Conservation (phyloP, 108 stramenopile species). For the Epithemia pelagica region DNA sequence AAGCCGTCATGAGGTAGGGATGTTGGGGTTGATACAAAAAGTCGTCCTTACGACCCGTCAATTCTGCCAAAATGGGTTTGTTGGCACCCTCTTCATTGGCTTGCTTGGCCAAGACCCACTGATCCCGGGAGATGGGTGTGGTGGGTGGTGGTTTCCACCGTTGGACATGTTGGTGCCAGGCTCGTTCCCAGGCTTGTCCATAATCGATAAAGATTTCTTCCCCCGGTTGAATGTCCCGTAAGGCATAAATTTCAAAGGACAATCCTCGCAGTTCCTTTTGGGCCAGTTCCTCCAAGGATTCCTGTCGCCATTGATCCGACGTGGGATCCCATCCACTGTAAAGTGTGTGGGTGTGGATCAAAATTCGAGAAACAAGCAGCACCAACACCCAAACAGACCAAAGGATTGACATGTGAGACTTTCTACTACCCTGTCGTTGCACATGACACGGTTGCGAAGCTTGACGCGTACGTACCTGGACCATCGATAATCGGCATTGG, state of each 20-base stretch:
- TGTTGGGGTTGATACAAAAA: neutral
- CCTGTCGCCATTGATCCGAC: conserved; percentile 40
- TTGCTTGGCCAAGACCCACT: conserved; percentile 2
- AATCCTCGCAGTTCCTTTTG: conserved; percentile 40
- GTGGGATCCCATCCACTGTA: conserved; percentile 33
- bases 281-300: conserved; percentile 36
- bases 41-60: neutral
- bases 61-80: conserved; percentile 1
- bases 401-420: too few species aligned
- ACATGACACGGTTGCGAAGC: too few species aligned
- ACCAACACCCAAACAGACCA: too few species aligned
- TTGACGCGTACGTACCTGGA: conserved; percentile 10
- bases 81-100: conserved; percentile 8
- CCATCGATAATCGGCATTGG: conserved; percentile 52
- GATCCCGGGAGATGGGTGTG: neutral
- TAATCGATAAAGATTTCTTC: conserved; percentile 62
- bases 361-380: too few species aligned
- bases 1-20: conserved; percentile 15
- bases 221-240: conserved; percentile 54
- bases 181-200: conserved; percentile 51
- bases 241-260: conserved; percentile 68
- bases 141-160: conserved; percentile 32
- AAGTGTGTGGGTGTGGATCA: too few species aligned
- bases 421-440: too few species aligned
- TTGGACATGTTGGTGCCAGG: conserved; percentile 48